phyloP scores from a whole-genome alignment of 2,329 filamentous ascomycete genomes.

The Anisogramma anomala region DNA sequence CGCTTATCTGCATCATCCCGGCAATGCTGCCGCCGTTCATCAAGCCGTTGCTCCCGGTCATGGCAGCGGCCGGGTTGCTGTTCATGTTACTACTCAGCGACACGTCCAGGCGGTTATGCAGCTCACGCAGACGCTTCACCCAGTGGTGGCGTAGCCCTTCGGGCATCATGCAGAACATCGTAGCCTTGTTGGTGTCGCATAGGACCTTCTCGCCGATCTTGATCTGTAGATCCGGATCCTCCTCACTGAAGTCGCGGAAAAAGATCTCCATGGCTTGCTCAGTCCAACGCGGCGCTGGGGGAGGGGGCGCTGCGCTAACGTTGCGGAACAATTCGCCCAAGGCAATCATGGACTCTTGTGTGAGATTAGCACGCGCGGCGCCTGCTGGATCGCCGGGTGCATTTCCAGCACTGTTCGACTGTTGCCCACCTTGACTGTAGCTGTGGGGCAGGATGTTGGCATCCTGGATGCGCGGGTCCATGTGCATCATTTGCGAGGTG shows the following conservation, averaged over 20 bases:
- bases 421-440: background rate
- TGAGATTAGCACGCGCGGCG: too few relatives aligned
- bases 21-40: slow-evolving; percentile 6
- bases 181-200: slow-evolving; percentile 47
- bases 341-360: too few relatives aligned
- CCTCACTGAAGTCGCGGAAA: slow-evolving; percentile 45
- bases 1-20: slow-evolving; percentile 10
- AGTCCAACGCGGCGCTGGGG: slow-evolving; percentile 33
- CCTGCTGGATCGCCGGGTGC: too few relatives aligned
- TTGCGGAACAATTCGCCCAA: background rate
- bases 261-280: slow-evolving; percentile 49
- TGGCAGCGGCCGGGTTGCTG: background rate
- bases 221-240: slow-evolving; percentile 47
- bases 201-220: slow-evolving; percentile 48
- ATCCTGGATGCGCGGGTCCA: slow-evolving; percentile 4
- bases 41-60: slow-evolving; percentile 1
- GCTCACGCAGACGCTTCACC: slow-evolving; percentile 41
- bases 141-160: slow-evolving; percentile 40
- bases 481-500: slow-evolving; percentile 9
- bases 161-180: slow-evolving; percentile 53
- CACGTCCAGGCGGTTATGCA: slow-evolving; percentile 25
- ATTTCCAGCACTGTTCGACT: too few relatives aligned
- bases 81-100: slow-evolving; percentile 7
- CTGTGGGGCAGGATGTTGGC: background rate
- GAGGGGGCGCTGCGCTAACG: background rate